Evolutionary conservation across 73 alveolate genomes (phyloP), one percentile per base, ranked within the genome.

Genomic region (Blepharisma japonicum): DNA sequence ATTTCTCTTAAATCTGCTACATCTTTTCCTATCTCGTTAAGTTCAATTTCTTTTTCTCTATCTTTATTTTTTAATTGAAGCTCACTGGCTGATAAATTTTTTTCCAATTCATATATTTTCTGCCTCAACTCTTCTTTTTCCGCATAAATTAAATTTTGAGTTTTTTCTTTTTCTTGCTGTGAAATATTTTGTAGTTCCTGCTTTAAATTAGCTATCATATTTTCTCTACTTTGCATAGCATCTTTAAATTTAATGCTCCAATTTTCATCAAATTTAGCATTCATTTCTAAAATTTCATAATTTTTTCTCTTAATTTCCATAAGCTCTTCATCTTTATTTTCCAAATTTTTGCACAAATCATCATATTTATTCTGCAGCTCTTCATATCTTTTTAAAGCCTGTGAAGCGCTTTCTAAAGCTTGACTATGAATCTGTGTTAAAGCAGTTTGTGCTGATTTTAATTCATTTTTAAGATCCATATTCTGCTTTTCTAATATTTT

Each of bases 1-100:
- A 86, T 80, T 71, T 82, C 88, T 71, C 68, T 86, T 55, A 79
- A 42, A 45, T 86, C 90, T 23, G 78, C 48, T 5, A 14, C 23
- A 14, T 61, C 74, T 25, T 39, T 61, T 14, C n/a, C 23, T 2
- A 61, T 18, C 14, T 61, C 74, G 5, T 8, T 61, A 25, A 61
- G 0, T 25, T 25, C 23, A 1, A 8, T 25, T 18, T 61, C 74
- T 9, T n/a, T 61, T 14, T 18, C 46, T 20, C 74, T n/a, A 25
- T 18, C 49, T 61, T 61, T 61, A 18, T 61, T 39, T 61, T 61
- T 14, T 8, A 20, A 61, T 5, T 61, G 47, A 0, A 20, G 0
- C 2, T n/a, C 23, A 14, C 11, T 1, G 48, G 0, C 5, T 25
- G 23, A 14, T 3, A 61, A 8, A 2, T 25, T 61, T 25, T 61